Percentiles rank a stretch among this genome's conserved stretches.
Evolutionary conservation across 352 stramenopile genomes (phyloP).

Genomic region (Phytophthora niederhauseri): DNA sequence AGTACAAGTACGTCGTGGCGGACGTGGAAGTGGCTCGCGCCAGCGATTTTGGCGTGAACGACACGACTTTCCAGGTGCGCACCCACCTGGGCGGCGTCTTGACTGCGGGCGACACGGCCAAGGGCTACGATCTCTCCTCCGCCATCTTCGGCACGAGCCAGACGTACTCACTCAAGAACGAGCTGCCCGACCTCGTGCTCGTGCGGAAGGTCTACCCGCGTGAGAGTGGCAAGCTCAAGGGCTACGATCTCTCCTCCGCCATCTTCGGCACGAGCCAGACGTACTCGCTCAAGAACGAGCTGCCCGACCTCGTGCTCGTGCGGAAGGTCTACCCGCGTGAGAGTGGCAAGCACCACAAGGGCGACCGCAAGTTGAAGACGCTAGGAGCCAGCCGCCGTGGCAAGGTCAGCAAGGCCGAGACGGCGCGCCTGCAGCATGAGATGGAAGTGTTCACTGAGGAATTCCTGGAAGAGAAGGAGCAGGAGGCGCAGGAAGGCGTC

Average conservation of each 20-base stretch:
- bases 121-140: slow-evolving; percentile 73
- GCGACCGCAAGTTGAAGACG: slow-evolving; percentile 53
- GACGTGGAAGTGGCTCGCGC: slow-evolving; percentile 73
- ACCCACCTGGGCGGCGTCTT: slow-evolving; percentile 69
- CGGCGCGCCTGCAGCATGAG: slow-evolving; percentile 53
- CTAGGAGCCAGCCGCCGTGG: slow-evolving; percentile 38
- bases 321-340: slow-evolving; percentile 69
- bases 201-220: slow-evolving; percentile 74
- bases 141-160: slow-evolving; percentile 58
- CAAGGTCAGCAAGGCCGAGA: slow-evolving; percentile 65
- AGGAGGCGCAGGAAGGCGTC: slow-evolving; percentile 33
- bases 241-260: slow-evolving; percentile 68
- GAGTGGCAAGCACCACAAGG: slow-evolving; percentile 43
- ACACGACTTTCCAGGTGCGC: slow-evolving; percentile 71
- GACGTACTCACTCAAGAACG: slow-evolving; percentile 51
- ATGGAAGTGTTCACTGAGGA: slow-evolving; percentile 70
- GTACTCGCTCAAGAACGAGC: slow-evolving; percentile 54
- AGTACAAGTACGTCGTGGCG: slow-evolving; percentile 51
- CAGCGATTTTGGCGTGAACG: slow-evolving; percentile 83
- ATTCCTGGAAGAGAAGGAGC: slow-evolving; percentile 59
- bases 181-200: slow-evolving; percentile 77
- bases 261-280: slow-evolving; percentile 58
- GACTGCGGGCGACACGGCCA: slow-evolving; percentile 66
- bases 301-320: slow-evolving; percentile 81
- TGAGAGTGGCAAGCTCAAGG: slow-evolving; percentile 63